Conservation (phyloP, 352 stramenopile genomes). For the Globisporangium ultimum region DNA sequence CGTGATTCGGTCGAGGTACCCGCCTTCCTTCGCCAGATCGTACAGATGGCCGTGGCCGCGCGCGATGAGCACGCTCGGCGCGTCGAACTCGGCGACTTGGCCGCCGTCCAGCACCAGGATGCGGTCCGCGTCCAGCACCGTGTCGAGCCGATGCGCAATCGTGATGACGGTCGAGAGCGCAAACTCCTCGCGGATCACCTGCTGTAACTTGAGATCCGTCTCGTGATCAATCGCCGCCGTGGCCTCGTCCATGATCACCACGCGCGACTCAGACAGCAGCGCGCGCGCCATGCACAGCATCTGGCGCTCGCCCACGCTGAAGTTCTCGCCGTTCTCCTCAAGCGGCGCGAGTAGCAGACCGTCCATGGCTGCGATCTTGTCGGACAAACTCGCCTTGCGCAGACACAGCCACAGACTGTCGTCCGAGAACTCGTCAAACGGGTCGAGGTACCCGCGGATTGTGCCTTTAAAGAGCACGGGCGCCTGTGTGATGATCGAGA, state of each 20-base stretch:
- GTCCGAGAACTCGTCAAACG: constrained; percentile 76
- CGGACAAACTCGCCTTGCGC: constrained; percentile 15
- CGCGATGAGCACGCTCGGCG: constrained; percentile 62
- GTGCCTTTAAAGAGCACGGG: constrained; percentile 92
- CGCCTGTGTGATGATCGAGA: constrained; percentile 95
- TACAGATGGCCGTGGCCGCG: constrained; percentile 36
- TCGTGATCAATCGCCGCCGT: constrained; percentile 81
- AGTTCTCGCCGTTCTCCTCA: constrained; percentile 91
- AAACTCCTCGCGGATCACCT: constrained; percentile 88
- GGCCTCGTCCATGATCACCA: constrained; percentile 88
- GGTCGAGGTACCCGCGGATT: constrained; percentile 55
- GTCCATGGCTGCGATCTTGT: constrained; percentile 66
- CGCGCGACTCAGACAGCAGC: constrained; percentile 85
- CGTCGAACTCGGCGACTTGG: constrained; percentile 81
- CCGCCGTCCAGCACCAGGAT: constrained; percentile 96
- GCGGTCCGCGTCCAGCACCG: constrained; percentile 95
- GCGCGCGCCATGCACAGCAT: constrained; percentile 96
- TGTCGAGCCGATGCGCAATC: constrained; percentile 96
- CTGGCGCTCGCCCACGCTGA: constrained; percentile 93
- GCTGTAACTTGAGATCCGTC: constrained; percentile 67
- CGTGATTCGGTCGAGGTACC: constrained; percentile 34
- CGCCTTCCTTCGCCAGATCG: constrained; percentile 30
- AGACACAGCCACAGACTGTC: constrained; percentile 56
- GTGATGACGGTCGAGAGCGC: constrained; percentile 92
- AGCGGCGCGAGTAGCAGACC: constrained; percentile 63